Evolutionary conservation across 495 filamentous ascomycete genomes (phyloP), one percentile per base, ranked within the genome.

Genomic region (Hyaloscypha finlandica): DNA sequence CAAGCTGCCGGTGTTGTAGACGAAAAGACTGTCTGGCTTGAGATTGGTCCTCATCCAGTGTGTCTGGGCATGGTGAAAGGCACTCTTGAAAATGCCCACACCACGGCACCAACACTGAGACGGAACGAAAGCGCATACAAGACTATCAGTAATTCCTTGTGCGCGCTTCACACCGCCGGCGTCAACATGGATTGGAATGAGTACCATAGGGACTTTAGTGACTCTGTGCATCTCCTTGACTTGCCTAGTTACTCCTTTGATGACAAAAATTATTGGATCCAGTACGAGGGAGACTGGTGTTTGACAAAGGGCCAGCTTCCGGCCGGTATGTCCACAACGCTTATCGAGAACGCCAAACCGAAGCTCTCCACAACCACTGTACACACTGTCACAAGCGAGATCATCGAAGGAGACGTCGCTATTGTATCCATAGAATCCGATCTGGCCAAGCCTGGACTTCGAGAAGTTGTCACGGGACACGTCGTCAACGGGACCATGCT

Each of bases 221-320:
- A 79, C 9, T 83, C 79, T 20, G 85, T 87, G 48, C 81, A 85
- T 37, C 81, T 93, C 14, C 77, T 95, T 2, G 77, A 84, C 19
- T 83, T 95, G 3, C 92, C 92, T 20, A 77, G 84, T 4, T 96
- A 96, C 72, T 85, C 84, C 11, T 96, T 89, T 79, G 90, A 95
- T 65, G 77, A 88, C 37, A 94, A 93, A 81, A 88, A 90, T 70
- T 92, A 93, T 76, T 95, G 92, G 92, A 85, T 94, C 25, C 81
- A 88, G 14, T 94, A 94, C 75, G 82, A 80, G 16, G 87, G 90
- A 65, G 91, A 80, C 79, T 86, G 78, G 81, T 87, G 59, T 85
- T 70, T 93, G 35, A 89, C 86, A 70, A 92, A 92, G 76, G 90
- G 90, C 76, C 85, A 84, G 39, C 83, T 86, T 8, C 84, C 86